Conservation (phyloP, 106 monocot genomes). For the Acorus calamus region DNA sequence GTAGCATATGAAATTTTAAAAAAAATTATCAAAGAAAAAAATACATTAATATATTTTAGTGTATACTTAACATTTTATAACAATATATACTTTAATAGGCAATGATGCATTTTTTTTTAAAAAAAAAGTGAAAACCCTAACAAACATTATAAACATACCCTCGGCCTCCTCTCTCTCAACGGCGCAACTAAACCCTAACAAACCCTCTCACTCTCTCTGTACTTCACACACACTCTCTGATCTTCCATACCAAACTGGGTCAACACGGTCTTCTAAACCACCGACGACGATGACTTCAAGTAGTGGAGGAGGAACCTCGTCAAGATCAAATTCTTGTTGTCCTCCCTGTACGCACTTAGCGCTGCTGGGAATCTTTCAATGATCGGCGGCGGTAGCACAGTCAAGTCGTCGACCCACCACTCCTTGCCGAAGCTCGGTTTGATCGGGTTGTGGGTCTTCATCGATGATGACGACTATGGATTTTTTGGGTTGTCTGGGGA, state of each 20-base stretch:
- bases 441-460: slow-evolving; percentile 31
- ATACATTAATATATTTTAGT: too few species aligned
- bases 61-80: too few species aligned
- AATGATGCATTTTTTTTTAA: too few species aligned
- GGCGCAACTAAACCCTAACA: too few species aligned
- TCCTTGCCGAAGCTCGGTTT: slow-evolving; percentile 33
- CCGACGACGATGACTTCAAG: slow-evolving; percentile 37
- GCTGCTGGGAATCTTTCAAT: slow-evolving; percentile 34
- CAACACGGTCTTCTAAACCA: slow-evolving; percentile 1
- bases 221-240: neutral
- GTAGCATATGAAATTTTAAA: too few species aligned
- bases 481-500: slow-evolving; percentile 31
- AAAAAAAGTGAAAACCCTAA: too few species aligned
- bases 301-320: slow-evolving; percentile 68
- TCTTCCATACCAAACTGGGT: neutral
- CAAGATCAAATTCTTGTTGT: slow-evolving; percentile 52
- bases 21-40: too few species aligned
- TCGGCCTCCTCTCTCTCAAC: too few species aligned
- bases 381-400: slow-evolving; percentile 25
- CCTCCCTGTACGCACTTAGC: slow-evolving; percentile 34
- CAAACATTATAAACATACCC: neutral
- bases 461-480: slow-evolving; percentile 25
- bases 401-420: slow-evolving; percentile 74
- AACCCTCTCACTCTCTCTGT: too few species aligned
- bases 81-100: too few species aligned